Base-by-base conservation (phyloP, 306 rosid species). In the Lathyrus aphaca region DNA sequence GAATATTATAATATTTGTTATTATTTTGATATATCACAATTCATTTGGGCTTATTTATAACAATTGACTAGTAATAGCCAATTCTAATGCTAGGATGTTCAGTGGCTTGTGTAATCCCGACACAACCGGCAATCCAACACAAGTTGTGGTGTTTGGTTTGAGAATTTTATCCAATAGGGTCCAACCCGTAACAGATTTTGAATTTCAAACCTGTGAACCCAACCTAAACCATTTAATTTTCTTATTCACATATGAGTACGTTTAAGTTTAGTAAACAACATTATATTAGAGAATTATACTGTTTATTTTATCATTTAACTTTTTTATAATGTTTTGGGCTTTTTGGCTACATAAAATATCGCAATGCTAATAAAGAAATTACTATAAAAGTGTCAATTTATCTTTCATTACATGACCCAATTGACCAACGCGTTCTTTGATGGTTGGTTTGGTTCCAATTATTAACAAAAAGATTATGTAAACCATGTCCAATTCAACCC, bases 1-100 rank as follows among this genome's bases (percentile, higher is more conserved):
- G 59, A 53, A 45, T 43, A 46, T 42, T 71, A 30, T 21, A 68
- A 15, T 64, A 67, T 61, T 57, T 21, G n/a, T 59, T 59, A 16
- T 17, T 16, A 43, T 64, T 46, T 49, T 56, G 53, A 53, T 18
- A 44, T 49, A 49, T 45, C 13, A 63, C 46, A 46, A 29, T 11
- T 65, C 42, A 56, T 64, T 62, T 53, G 76, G 49, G 56, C 62
- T 71, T 37, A 50, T 49, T 39, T 74, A 44, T 46, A 49, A 25
- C 60, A 49, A 29, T 51, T 64, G 32, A 39, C 64, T 77, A 16
- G 29, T 25, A 25, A 37, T 51, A 70, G 60, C 55, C 35, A 35
- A 51, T 12, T 49, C 7, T 55, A 29, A 6, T 9, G 57, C 21
- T 19, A 27, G 62, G 40, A 56, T 56, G 40, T 13, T 56, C 39